Evolutionary conservation across 768 basidiomycete species (phyloP), one percentile per base, ranked within the genome.

Genomic region (Amyloporia xantha): DNA sequence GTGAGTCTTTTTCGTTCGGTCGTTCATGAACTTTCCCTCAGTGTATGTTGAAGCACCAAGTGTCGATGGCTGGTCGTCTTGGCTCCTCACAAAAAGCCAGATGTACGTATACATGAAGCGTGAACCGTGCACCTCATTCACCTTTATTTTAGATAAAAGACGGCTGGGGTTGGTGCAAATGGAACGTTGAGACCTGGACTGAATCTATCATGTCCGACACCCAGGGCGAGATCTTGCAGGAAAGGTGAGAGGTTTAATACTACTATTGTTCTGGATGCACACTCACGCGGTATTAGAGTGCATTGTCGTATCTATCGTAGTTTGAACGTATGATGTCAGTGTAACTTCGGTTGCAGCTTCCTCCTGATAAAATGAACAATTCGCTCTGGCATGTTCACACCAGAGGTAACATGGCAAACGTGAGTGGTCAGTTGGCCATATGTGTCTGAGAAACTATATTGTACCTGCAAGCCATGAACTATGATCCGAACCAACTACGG

Each of bases 21-120:
- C n/a, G n/a, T n/a, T n/a, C n/a, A n/a, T n/a, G n/a, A n/a, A n/a
- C n/a, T n/a, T n/a, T n/a, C n/a, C n/a, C n/a, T n/a, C n/a, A n/a
- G n/a, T n/a, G 9, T 12, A 11, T 9, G 6, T 21, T 35, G n/a
- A 28, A 81, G 79, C 51, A 75, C 71, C 38, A 80, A 79, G 58
- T 71, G 72, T 2, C 65, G 65, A 26, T 88, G 84, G 83, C 69
- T 90, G 7, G 72, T 85, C 27, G 72, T 88, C 4, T 66, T 86
- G 27, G 82, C 82, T 2, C 84, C 85, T 19, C 85, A 87, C 63
- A 89, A 88, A 65, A 84, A 79, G 54, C 86, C 86, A 17, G 83
- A 84, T 65, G 84, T 84, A 54, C 35, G 59, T 49, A 5, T 6
- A 19, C 38, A 39, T 6, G 19, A 17, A n/a, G 6, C 20, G 9